Base-by-base conservation (phyloP, 1,284 basidiomycete genomes). In the Spongiforma sp. region DNA sequence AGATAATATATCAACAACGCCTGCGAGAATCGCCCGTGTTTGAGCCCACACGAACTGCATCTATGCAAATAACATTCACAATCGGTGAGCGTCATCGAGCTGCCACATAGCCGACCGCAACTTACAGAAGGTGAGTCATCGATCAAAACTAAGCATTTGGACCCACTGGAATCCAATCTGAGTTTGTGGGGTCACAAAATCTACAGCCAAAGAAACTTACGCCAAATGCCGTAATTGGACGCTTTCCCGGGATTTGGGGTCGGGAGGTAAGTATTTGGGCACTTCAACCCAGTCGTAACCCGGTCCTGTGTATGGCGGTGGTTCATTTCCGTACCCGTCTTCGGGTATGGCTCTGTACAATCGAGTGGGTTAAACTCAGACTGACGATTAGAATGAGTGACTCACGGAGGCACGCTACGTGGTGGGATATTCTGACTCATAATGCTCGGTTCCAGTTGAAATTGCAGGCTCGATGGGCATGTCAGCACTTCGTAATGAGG, bases 51-150 rank as follows among this genome's bases (percentile, higher is more conserved):
- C 62, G 32, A 26, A 21, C 59, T 66, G 64, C 71, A 75, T 73
- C 71, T 73, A 56, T n/a, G 24, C 33, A 6, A 17, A n/a, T 32
- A 41, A 17, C n/a, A 2, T 50, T 3, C n/a, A n/a, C n/a, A n/a
- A n/a, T n/a, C 17, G n/a, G n/a, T 2, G 14, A 24, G 62, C 36
- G 34, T n/a, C 11, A 8, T 30, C 4, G 37, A 53, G 6, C 4
- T 19, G 36, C n/a, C 5, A 4, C 9, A 32, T 4, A 26, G 28
- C 8, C 14, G 39, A 37, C 3, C 14, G 15, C 24, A 10, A 60
- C 72, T 62, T 54, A 75, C 73, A 4, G 71, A 70, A 33, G 55
- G 33, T 17, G 65, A 68, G 52, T 73, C 74, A n/a, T 73, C 71
- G 28, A 73, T 63, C 64, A 73, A 60, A 36, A 64, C 46, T 24